Conservation (phyloP, 2,329 filamentous ascomycete species). For the Microcyclospora pomicola region DNA sequence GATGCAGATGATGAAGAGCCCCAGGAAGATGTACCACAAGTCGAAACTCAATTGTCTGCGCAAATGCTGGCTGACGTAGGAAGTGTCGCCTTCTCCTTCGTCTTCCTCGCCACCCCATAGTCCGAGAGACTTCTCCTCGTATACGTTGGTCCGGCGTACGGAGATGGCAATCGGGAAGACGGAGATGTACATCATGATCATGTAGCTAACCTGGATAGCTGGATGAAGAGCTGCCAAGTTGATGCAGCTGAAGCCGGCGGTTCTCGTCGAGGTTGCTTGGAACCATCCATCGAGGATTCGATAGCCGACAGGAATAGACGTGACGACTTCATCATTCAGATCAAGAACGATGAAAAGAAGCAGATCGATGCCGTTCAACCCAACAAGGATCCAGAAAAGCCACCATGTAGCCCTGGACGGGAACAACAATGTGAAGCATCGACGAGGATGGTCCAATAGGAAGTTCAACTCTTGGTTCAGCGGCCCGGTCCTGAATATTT, state of each 20-base stretch:
- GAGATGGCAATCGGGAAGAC: constrained; percentile 95
- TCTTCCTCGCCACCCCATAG: constrained; percentile 47
- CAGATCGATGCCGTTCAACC: constrained; percentile 72
- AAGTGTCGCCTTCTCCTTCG: constrained; percentile 46
- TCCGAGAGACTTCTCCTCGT: constrained; percentile 78
- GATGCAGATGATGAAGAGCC: constrained; percentile 84
- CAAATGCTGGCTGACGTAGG: constrained; percentile 82
- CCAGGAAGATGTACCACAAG: constrained; percentile 90
- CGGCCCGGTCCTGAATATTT: constrained; percentile 40
- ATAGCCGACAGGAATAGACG: constrained; percentile 53
- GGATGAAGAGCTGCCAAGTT: constrained; percentile 69
- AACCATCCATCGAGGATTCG: constrained; percentile 79
- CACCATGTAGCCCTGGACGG: constrained; percentile 87
- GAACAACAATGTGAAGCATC: constrained; percentile 91
- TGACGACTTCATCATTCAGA: constrained; percentile 58
- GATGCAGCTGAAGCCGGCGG: constrained; percentile 76
- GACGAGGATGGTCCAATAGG: constrained; percentile 81
- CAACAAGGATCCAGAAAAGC: constrained; percentile 73
- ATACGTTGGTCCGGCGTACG: constrained; percentile 86
- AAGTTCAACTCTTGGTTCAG: constrained; percentile 71
- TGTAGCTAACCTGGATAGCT: constrained; percentile 81
- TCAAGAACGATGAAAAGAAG: constrained; percentile 89
- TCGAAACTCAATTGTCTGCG: constrained; percentile 91
- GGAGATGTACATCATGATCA: constrained; percentile 99
- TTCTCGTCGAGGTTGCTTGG: constrained; percentile 77